Percentiles rank a stretch among this genome's conserved stretches.
These are phyloP conservation scores for Russula compacta DNA, from an alignment of 768 basidiomycete genomes.

Conservation along the genomic window DNA sequence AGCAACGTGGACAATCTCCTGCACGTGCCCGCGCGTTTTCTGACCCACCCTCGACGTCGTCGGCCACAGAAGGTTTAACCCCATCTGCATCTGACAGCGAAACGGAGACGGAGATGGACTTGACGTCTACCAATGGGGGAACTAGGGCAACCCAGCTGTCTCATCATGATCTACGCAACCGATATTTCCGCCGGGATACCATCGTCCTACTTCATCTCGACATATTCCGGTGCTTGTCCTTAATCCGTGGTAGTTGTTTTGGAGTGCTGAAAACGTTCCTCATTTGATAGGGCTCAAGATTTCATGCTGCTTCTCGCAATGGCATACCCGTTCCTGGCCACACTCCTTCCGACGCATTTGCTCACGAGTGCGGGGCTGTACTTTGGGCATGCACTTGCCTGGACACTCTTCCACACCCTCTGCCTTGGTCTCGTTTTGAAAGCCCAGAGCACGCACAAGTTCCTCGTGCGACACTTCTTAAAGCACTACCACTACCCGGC, in stretches of 20 bases:
- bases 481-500: slow-evolving; percentile 88
- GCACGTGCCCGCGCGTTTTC: slow-evolving; percentile 16
- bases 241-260: neutral
- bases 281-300: slow-evolving; percentile 63
- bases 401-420: slow-evolving; percentile 84
- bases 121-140: neutral
- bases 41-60: slow-evolving; percentile 38
- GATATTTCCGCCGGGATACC: slow-evolving; percentile 85
- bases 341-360: slow-evolving; percentile 49
- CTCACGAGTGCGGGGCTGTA: slow-evolving; percentile 51
- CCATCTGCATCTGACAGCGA: slow-evolving; percentile 64
- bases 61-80: slow-evolving; percentile 63
- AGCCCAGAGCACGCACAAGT: slow-evolving; percentile 80
- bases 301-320: slow-evolving; percentile 70
- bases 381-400: slow-evolving; percentile 73
- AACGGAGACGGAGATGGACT: slow-evolving; percentile 37
- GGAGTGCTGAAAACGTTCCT: neutral
- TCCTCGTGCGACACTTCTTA: slow-evolving; percentile 86
- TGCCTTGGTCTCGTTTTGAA: slow-evolving; percentile 78
- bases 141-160: slow-evolving; percentile 31
- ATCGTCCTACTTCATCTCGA: slow-evolving; percentile 78
- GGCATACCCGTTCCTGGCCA: slow-evolving; percentile 50
- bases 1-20: neutral
- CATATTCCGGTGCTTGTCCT: slow-evolving; percentile 57
- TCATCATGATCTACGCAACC: slow-evolving; percentile 82